Base-by-base conservation (phyloP, 2,329 filamentous ascomycete species). In the Penicillium sp. region DNA sequence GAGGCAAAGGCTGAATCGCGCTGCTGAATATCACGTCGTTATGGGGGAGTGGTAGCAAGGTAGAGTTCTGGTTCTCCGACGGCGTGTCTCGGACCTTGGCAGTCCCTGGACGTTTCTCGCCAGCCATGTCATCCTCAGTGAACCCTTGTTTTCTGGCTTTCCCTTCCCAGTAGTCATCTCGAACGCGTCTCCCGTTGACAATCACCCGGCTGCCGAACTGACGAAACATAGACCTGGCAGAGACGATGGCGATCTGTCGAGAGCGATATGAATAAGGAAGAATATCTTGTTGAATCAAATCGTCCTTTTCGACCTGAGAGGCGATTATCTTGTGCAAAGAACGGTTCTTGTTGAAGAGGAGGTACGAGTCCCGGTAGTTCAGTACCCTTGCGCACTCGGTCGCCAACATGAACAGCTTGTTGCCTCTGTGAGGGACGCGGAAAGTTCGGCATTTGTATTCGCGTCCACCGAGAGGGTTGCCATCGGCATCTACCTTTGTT, bases 141-240 rank as follows among this genome's bases (percentile, higher is more conserved):
- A 98, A 98, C 9, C 93, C 93, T 70, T 98, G 93, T 71, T 97
- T 98, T 41, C 87, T 81, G 6, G 93, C 93, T 71, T 97, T 97
- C 64, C 85, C 88, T 70, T 97, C 93, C 93, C 93, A 98, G 71
- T 98, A 98, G 67, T 98, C 93, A 70, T 98, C 93, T 43, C 93
- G 85, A 37, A 98, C 93, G 49, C 93, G 80, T 53, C 91, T 81
- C 32, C 93, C 93, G 62, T 90, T 88, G 33, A 87, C 83, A 55
- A 98, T 93, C 45, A 98, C 86, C 54, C 93, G 82, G 68, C 90
- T 96, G 42, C 93, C 93, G 68, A 98, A 98, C 68, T 98, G 93
- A 38, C 93, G 84, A 70, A 97, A 98, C 93, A 98, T 98, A 59
- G 91, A 97, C 55, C 89, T 84, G 28, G 93, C 93, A 1, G 93